Percentiles rank a stretch among this genome's conserved stretches.
Evolutionary conservation across 352 stramenopile genomes (phyloP).

Genomic region (Blastocystis sp.): DNA sequence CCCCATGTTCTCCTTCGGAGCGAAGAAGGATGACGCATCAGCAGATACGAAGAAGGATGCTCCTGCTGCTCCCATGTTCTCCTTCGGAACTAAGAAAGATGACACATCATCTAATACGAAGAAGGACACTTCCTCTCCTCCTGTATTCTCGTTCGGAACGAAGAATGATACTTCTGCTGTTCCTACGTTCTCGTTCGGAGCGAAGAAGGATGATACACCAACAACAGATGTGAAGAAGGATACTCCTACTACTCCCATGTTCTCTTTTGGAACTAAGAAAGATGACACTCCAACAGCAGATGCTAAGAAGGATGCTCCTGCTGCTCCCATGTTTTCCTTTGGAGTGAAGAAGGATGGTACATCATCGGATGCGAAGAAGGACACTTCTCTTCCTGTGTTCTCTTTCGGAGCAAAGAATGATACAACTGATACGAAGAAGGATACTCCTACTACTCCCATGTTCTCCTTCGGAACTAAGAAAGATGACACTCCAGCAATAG

Average conservation of each 20-base stretch:
- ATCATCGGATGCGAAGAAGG: no score
- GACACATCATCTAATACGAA: no score
- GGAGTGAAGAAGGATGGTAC: neutral
- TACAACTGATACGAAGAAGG: neutral
- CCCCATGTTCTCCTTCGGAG: neutral
- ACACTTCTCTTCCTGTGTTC: no score
- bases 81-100: neutral
- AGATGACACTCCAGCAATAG: neutral
- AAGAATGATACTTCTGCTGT: neutral
- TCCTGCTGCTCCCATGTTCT: neutral
- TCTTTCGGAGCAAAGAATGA: no score
- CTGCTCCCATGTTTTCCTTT: neutral
- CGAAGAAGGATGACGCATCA: neutral
- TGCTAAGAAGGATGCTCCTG: neutral
- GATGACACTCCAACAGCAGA: neutral
- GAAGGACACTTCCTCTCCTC: neutral
- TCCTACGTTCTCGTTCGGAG: neutral
- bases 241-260: neutral
- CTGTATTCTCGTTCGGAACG: neutral
- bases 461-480: slow-evolving; percentile 12
- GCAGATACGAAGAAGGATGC: no score
- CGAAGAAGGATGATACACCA: neutral
- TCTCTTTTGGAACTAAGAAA: neutral
- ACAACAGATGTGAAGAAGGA: neutral
- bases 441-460: neutral